Percentiles rank a stretch among this genome's conserved stretches.
These are phyloP conservation scores for Leishmania tarentolae DNA, from an alignment of 208 protist genomes.

Conservation along the genomic window DNA sequence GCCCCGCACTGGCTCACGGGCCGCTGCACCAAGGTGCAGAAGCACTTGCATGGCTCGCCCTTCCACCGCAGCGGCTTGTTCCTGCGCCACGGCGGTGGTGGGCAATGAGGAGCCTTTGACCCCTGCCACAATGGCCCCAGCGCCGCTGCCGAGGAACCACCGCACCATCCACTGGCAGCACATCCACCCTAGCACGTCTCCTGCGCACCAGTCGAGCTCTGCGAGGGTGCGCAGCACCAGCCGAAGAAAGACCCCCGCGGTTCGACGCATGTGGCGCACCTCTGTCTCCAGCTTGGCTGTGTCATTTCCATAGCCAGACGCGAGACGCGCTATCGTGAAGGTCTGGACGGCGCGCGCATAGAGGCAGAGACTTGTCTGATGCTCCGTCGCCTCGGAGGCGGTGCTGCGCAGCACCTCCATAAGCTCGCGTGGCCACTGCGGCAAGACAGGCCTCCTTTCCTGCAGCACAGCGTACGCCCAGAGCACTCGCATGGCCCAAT, in stretches of 20 bases:
- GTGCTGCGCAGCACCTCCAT: conserved; percentile 25
- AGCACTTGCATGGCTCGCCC: conserved; percentile 33
- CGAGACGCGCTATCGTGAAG: conserved; percentile 16
- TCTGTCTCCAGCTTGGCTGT: conserved; percentile 8
- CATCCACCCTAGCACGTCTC: conserved; percentile 10
- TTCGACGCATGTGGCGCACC: conserved; percentile 9
- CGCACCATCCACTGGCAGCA: conserved; percentile 23
- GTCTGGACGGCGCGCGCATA: conserved; percentile 22
- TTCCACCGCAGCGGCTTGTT: conserved; percentile 5
- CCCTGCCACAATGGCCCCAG: background rate
- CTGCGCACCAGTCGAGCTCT: conserved; percentile 32
- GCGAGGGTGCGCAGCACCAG: conserved; percentile 16
- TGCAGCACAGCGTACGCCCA: conserved; percentile 21
- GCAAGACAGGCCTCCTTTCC: background rate
- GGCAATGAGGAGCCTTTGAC: background rate
- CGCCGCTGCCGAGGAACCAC: conserved; percentile 26
- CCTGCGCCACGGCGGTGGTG: background rate
- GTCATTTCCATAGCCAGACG: background rate
- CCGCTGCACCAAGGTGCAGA: conserved; percentile 17
- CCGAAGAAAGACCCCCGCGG: conserved; percentile 18
- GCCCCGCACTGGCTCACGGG: background rate
- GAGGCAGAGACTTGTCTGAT: conserved; percentile 9
- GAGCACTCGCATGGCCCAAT: conserved; percentile 15
- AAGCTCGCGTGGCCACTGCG: conserved; percentile 19
- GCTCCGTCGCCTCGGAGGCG: conserved; percentile 10